Evolutionary conservation across 352 stramenopile genomes (phyloP), one percentile per base, ranked within the genome.

Genomic region (Phytophthora fragariaefolia): DNA sequence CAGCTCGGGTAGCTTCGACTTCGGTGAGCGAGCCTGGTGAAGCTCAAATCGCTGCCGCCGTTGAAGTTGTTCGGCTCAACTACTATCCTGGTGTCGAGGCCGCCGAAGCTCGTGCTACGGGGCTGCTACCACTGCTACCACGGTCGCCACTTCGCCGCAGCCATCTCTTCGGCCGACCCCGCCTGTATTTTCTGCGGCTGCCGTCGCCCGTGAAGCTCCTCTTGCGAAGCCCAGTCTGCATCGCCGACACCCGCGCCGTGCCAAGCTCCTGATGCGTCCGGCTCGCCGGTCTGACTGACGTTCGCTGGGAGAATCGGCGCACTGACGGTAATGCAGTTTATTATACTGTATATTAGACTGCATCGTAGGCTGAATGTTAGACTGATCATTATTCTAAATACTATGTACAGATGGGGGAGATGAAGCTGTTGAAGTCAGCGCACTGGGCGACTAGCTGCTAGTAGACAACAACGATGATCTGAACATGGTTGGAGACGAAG

Each of bases 301-400:
- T 8, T 42, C 34, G 13, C 34, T 42, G 13, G 34, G 18, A 42
- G 34, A 42, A 20, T 12, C 34, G 34, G 18, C 34, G 18, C 13
- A 15, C 13, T 6, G 12, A 5, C 61, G 18, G 32, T 20, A n/a
- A n/a, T n/a, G n/a, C n/a, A n/a, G n/a, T n/a, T n/a, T n/a, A n/a
- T n/a, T n/a, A 28, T 49, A 24, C 6, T 62, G 55, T 18, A 64
- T 70, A 20, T n/a, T 61, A 27, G 22, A 2, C 36, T 59, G 48
- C 28, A 57, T 42, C 47, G 27, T 54, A 42, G 8, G 4, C 34
- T 42, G 34, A 42, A 42, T 42, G 3, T 7, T 42, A 42, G 1
- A 42, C 34, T 42, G 13, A 42, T 42, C 34, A 48, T 15, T 42
- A 42, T 58, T n/a, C 30, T 49, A 48, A 6, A 71, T 64, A 32